phyloP scores from a whole-genome alignment of 2,329 filamentous ascomycete genomes.

The Kalaharituber pfeilii region DNA sequence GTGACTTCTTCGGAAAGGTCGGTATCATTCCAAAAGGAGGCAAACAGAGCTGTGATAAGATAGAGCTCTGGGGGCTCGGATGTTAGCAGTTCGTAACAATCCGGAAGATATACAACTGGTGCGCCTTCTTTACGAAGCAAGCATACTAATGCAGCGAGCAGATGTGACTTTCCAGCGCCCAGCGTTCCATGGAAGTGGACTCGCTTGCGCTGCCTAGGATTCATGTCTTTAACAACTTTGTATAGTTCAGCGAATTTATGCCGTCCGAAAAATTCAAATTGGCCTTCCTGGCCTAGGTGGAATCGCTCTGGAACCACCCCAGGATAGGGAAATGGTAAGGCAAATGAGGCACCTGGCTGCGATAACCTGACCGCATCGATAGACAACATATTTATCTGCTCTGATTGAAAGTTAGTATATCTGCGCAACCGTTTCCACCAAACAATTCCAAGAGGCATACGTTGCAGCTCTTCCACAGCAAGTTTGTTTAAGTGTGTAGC shows the following conservation, averaged over 20 bases:
- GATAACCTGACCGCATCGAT: not conserved
- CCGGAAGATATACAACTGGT: not conserved
- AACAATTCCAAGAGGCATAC: not conserved
- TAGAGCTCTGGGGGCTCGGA: not conserved
- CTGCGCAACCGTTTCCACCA: not conserved
- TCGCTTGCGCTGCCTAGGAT: not conserved
- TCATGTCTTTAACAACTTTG: not conserved
- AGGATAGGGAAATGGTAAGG: not conserved
- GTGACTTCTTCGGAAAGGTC: not conserved
- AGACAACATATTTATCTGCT: not conserved
- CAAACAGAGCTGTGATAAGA: not conserved
- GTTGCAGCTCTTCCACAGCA: not conserved
- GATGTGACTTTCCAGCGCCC: conserved; percentile 4
- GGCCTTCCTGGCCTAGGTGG: not conserved
- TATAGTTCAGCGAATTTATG: not conserved
- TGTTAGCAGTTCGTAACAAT: not conserved
- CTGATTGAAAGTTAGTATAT: not conserved
- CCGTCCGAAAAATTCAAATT: not conserved
- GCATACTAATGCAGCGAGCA: conserved; percentile 2
- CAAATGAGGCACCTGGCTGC: not conserved
- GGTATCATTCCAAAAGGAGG: not conserved
- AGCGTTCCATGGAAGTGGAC: conserved; percentile 2
- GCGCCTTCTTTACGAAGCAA: not conserved
- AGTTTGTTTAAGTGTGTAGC: too few relatives aligned
- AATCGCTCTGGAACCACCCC: not conserved